phyloP scores from a whole-genome alignment of 108 stramenopile species.

The Mayamaea pseudoterrestris region DNA sequence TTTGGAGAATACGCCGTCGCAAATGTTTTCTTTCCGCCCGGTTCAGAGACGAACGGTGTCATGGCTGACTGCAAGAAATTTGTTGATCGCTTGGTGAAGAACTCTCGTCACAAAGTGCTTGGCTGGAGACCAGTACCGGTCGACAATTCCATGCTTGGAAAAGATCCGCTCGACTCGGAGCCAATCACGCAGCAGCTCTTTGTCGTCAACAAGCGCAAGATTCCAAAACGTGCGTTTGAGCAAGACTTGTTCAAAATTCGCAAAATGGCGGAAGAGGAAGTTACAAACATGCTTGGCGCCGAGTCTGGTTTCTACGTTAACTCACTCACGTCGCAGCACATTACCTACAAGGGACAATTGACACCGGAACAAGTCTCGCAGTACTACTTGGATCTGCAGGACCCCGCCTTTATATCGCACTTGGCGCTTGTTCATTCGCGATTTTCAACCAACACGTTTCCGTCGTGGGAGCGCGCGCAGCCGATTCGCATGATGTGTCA shows the following conservation, averaged over 20 bases:
- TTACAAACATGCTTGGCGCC: slow-evolving; percentile 55
- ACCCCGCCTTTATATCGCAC: slow-evolving; percentile 76
- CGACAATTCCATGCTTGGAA: slow-evolving; percentile 83
- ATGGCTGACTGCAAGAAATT: slow-evolving; percentile 69
- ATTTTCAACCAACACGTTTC: slow-evolving; percentile 93
- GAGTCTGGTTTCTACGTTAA: slow-evolving; percentile 88
- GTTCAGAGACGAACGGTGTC: slow-evolving; percentile 45
- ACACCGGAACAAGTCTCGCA: slow-evolving; percentile 89
- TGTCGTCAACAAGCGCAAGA: slow-evolving; percentile 25
- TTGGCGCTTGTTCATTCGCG: slow-evolving; percentile 89
- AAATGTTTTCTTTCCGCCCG: slow-evolving; percentile 90
- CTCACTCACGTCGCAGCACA: slow-evolving; percentile 70
- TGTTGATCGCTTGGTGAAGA: slow-evolving; percentile 63
- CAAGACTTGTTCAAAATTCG: slow-evolving; percentile 82
- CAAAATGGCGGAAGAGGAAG: slow-evolving; percentile 80
- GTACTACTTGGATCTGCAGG: slow-evolving; percentile 82
- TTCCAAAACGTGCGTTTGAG: slow-evolving; percentile 57
- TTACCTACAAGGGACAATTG: slow-evolving; percentile 94
- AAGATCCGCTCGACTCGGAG: slow-evolving; percentile 83
- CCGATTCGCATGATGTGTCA: slow-evolving; percentile 96
- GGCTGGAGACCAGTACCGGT: slow-evolving; percentile 87
- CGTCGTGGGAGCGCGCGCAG: slow-evolving; percentile 92
- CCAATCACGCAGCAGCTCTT: slow-evolving; percentile 84
- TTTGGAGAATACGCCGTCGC: slow-evolving; percentile 85
- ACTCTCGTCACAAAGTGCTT: slow-evolving; percentile 63